Evolutionary conservation across 805 yeast species (phyloP), one percentile per base, ranked within the genome.

Genomic region (Candida arabinofermentans): DNA sequence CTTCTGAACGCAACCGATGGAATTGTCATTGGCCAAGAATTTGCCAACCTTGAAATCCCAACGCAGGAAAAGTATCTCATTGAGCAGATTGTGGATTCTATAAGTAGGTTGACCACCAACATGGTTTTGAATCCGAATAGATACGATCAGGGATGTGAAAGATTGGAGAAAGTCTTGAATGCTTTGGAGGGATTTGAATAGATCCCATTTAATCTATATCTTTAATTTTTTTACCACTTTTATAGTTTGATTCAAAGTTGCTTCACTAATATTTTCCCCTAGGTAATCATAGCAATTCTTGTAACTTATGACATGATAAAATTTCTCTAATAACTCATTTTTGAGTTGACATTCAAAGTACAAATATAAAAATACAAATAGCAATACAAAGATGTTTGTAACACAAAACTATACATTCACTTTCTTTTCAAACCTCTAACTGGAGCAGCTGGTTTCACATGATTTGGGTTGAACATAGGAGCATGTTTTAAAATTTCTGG

Each of bases 401-500:
- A n/a, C n/a, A n/a, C n/a, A n/a, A n/a, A n/a, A n/a, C 30, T 16
- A 14, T 14, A 5, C 32, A 29, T n/a, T 29, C 17, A 29, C 10
- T 29, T 29, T 21, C 35, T 33, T 9, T 21, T 21, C 21, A 33
- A 33, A 8, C 83, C 84, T 53, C 86, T 71, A 27, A 81, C 74
- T 7, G 89, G 89, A 16, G 88, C 87, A 37, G 79, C 76, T 3
- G 87, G 88, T 58, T 75, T 81, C 19, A 74, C 75, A 38, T 69
- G 63, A 40, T 49, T 54, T 1, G 69, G 59, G 62, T 79, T 81
- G 54, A 91, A 83, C 81, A 90, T 77, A 12, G 98, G 98, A 1
- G 98, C 96, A 59, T 88, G 79, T 54, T 74, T 75, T 39, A 91
- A 72, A 64, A 90, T 81, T 38, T 91, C 98, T 0, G 99, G 99